Conservation (phyloP, 148 eudicot species). For the Amaranthus cruentus region DNA sequence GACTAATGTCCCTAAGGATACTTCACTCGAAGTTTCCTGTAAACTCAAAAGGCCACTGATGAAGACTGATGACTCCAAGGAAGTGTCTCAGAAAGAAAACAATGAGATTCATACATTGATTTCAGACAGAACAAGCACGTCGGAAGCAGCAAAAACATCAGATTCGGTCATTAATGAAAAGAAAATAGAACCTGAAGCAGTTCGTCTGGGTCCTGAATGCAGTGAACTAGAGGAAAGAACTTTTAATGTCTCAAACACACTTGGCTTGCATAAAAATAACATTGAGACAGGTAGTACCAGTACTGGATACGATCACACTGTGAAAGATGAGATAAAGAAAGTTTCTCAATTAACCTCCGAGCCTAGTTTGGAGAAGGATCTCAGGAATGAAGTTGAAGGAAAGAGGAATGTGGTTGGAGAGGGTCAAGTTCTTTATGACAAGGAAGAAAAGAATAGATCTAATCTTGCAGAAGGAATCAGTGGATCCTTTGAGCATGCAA, state of each 20-base stretch:
- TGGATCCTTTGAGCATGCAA: conserved; percentile 28
- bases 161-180: conserved; percentile 27
- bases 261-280: conserved; percentile 20
- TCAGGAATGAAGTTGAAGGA: conserved; percentile 28
- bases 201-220: conserved; percentile 23
- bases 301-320: conserved; percentile 17
- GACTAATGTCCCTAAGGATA: conserved; percentile 19
- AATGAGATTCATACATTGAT: conserved; percentile 10
- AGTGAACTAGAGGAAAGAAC: conserved; percentile 19
- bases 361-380: conserved; percentile 21
- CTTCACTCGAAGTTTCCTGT: conserved; percentile 11
- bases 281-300: conserved; percentile 23
- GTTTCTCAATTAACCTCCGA: conserved; percentile 10
- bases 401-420: conserved; percentile 14
- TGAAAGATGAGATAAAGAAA: conserved; percentile 14
- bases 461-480: conserved; percentile 25
- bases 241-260: conserved; percentile 22
- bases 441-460: conserved; percentile 26
- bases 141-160: conserved; percentile 24
- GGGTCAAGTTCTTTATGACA: conserved; percentile 19
- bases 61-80: conserved; percentile 22
- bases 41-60: conserved; percentile 18
- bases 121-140: conserved; percentile 18
- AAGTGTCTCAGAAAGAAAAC: conserved; percentile 15
- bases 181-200: conserved; percentile 17